phyloP scores from a whole-genome alignment of 2,329 filamentous ascomycete species.

The Nannizzia gypsea region DNA sequence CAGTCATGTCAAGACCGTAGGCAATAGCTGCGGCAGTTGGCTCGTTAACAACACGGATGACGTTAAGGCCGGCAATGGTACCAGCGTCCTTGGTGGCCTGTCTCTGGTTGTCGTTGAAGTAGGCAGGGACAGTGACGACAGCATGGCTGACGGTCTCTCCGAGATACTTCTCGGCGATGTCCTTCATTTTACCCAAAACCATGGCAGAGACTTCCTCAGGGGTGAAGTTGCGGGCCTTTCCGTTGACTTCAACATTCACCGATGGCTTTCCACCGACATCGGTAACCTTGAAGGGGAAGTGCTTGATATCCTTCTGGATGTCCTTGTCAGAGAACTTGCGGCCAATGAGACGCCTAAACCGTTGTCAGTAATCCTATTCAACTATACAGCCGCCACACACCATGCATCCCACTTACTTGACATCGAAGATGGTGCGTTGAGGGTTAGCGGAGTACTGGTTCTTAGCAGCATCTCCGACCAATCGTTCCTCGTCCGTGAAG shows the following conservation, averaged over 20 bases:
- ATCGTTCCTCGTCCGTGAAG: constrained; percentile 91
- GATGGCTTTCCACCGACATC: constrained; percentile 83
- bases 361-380: constrained; percentile 1
- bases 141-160: constrained; percentile 51
- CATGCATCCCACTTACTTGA: constrained; percentile 56
- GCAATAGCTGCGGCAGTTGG: constrained; percentile 91
- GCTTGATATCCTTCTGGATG: constrained; percentile 87
- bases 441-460: constrained; percentile 83
- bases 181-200: constrained; percentile 57
- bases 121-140: constrained; percentile 86
- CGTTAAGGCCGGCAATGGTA: constrained; percentile 81
- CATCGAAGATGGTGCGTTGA: constrained; percentile 61
- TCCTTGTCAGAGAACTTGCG: constrained; percentile 75
- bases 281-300: constrained; percentile 93
- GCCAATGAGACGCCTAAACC: constrained; percentile 62
- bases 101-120: constrained; percentile 98
- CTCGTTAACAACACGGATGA: constrained; percentile 93
- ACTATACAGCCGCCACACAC: not conserved
- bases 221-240: constrained; percentile 49
- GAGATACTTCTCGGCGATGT: constrained; percentile 51
- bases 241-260: constrained; percentile 56
- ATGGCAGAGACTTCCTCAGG: constrained; percentile 57
- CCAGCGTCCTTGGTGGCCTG: constrained; percentile 95
- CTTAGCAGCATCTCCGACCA: constrained; percentile 96
- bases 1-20: constrained; percentile 82